Percentiles rank a stretch among this genome's conserved stretches.
Evolutionary conservation across 1,284 basidiomycete species (phyloP).

Genomic region (Puccinia hordei): DNA sequence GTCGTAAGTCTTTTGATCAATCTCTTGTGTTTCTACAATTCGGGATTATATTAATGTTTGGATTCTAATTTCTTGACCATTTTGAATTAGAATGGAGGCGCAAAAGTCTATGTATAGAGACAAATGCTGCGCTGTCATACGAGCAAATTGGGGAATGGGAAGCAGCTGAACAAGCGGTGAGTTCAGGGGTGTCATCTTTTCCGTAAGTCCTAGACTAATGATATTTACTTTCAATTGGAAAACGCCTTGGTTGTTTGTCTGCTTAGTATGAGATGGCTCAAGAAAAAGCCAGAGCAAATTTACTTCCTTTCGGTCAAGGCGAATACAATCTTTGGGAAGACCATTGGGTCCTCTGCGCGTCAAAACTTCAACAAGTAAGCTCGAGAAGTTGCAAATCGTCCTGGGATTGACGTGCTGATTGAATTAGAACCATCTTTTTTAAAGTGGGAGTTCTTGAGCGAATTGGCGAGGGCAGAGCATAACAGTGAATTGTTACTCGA

Average conservation of each 20-base stretch:
- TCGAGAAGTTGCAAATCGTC: background rate
- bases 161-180: conserved; percentile 73
- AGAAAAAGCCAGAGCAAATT: conserved; percentile 77
- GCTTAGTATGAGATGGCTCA: conserved; percentile 81
- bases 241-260: background rate
- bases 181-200: background rate
- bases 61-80: background rate
- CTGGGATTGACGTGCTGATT: background rate
- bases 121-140: conserved; percentile 85
- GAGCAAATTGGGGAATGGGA: conserved; percentile 99
- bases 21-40: conserved; percentile 5
- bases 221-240: background rate
- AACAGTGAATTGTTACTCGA: conserved; percentile 92
- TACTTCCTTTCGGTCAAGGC: conserved; percentile 86
- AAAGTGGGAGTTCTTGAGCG: conserved; percentile 90
- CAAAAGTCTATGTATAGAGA: conserved; percentile 83
- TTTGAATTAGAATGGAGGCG: conserved; percentile 74
- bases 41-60: background rate
- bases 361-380: conserved; percentile 77
- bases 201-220: background rate
- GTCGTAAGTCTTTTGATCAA: conserved; percentile 59
- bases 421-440: background rate
- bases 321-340: conserved; percentile 99
- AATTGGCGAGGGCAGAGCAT: conserved; percentile 85
- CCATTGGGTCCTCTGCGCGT: conserved; percentile 94